Evolutionary conservation across 2,329 filamentous ascomycete genomes (phyloP), one percentile per base, ranked within the genome.

Genomic region (Pestalotiopsis sp.): DNA sequence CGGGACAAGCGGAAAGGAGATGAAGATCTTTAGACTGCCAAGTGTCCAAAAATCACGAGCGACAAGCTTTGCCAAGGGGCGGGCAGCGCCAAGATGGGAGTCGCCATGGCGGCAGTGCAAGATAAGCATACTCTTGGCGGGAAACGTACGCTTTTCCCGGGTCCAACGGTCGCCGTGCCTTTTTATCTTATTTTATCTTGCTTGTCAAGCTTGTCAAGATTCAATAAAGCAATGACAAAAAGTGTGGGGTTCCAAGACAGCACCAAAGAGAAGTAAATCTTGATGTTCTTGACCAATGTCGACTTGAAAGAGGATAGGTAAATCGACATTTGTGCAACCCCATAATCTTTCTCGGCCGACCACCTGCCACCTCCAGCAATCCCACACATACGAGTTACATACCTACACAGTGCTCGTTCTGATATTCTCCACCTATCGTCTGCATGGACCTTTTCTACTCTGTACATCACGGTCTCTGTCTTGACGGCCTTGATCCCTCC

Each of bases 1-100:
- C 56, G 26, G 22, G 56, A 26, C 2, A 4, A 30, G 30, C 26
- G 56, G 22, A 22, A 58, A 26, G 14, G 26, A 58, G 14, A 58
- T 38, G 22, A 61, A 35, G 30, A 30, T 10, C 14, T 10, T 40
- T 65, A 55, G 56, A 38, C 57, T 48, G 64, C 64, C 64, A 66
- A 66, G 64, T 20, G 35, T n/a, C 17, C 17, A 59, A 35, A 35
- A 35, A n/a, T 20, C 52, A 35, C 35, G 55, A 22, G 52, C 64
- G 44, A 66, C 44, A 66, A 66, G 65, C 65, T 66, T 66, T 66
- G 65, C 65, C 65, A 66, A 66, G 44, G 44, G 44, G 44, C 44
- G 44, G 44, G 44, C 44, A 52, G 65, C n/a, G 65, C 65, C 65
- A 62, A 66, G 64, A 26, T 30, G 35, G 48, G n/a, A 17, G 9